Conservation (phyloP, 345 rosid genomes). For the Psidium guajava region DNA sequence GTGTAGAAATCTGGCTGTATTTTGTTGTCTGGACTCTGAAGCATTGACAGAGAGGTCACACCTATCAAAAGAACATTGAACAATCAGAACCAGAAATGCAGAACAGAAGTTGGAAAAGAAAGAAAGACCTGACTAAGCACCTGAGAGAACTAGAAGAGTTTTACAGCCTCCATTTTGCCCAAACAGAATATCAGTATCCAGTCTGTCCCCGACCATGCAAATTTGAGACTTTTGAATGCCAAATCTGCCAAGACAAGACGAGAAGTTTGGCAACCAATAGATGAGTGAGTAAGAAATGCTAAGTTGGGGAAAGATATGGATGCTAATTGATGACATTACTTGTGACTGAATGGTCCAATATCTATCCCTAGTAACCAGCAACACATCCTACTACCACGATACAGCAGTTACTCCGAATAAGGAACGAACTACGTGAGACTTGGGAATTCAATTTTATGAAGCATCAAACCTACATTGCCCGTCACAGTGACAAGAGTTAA, state of each 20-base stretch:
- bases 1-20: slow-evolving; percentile 91
- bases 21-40: slow-evolving; percentile 56
- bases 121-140: slow-evolving; percentile 11
- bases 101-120: not conserved
- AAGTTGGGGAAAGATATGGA: not conserved
- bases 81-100: not conserved
- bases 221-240: slow-evolving; percentile 79
- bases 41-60: slow-evolving; percentile 63
- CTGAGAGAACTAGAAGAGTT: slow-evolving; percentile 95
- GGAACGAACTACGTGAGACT: not conserved
- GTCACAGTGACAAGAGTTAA: not conserved
- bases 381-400: not conserved
- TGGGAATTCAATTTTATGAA: not conserved
- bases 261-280: not conserved
- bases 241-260: slow-evolving; percentile 32
- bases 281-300: not conserved
- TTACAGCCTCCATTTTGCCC: slow-evolving; percentile 93
- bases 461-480: not conserved
- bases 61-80: slow-evolving; percentile 20
- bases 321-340: not conserved
- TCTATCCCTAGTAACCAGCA: not conserved
- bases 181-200: slow-evolving; percentile 85
- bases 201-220: slow-evolving; percentile 98
- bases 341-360: not conserved
- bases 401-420: not conserved